Conservation (phyloP, 345 rosid genomes). For the Camelina sativa region DNA sequence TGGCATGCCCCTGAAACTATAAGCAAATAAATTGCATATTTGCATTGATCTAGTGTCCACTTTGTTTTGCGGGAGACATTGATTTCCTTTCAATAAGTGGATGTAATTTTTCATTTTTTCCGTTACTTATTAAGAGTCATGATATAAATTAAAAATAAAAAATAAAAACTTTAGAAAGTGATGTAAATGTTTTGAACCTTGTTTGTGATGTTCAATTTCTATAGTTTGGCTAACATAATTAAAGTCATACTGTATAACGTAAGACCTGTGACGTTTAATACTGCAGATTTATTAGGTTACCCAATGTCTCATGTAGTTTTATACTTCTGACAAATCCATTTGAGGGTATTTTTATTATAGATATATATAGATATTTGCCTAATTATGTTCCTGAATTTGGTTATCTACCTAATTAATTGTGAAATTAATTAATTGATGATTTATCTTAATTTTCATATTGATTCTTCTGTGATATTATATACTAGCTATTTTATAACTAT, state of each 20-base stretch:
- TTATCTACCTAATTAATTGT: constrained; percentile 4
- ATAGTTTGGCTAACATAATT: background rate
- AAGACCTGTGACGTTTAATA: background rate
- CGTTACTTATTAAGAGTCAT: constrained; percentile 15
- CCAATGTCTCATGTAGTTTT: background rate
- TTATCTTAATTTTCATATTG: background rate
- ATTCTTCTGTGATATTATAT: background rate
- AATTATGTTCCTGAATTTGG: constrained; percentile 7
- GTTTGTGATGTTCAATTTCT: background rate
- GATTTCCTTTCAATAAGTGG: constrained; percentile 16
- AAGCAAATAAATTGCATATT: constrained; percentile 25
- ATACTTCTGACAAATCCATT: background rate
- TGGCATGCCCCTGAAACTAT: constrained; percentile 12
- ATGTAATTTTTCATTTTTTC: background rate
- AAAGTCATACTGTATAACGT: background rate
- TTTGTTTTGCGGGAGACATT: constrained; percentile 33
- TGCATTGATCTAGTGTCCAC: constrained; percentile 37
- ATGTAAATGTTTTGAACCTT: constrained; percentile 13
- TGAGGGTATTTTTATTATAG: background rate
- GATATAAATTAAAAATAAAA: background rate
- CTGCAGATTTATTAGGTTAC: background rate
- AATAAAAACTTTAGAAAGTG: background rate
- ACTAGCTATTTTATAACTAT: too few species aligned
- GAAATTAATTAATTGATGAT: background rate
- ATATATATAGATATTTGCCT: background rate